Conservation (phyloP, 768 basidiomycete species). For the Hydnomerulius pinastri region DNA sequence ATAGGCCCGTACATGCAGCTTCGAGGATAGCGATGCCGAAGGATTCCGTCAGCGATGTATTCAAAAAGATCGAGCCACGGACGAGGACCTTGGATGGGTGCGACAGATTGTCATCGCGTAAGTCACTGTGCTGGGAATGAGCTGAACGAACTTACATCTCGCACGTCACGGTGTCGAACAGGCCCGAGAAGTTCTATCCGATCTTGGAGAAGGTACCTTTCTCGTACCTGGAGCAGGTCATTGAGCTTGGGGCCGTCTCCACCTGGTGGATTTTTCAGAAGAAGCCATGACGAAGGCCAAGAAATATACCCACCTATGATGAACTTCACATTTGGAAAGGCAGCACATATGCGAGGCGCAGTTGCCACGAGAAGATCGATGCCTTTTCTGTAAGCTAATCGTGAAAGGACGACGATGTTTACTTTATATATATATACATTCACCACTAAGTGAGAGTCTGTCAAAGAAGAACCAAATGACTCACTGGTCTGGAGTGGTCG, state of each 20-base stretch:
- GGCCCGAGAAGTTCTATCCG: slow-evolving; percentile 88
- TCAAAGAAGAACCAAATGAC: slow-evolving; percentile 18
- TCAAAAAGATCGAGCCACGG: slow-evolving; percentile 89
- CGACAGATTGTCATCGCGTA: neutral
- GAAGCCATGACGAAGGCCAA: neutral
- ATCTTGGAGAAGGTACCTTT: slow-evolving; percentile 87
- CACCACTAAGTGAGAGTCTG: neutral
- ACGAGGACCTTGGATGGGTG: slow-evolving; percentile 62
- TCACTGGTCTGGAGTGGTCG: slow-evolving; percentile 58
- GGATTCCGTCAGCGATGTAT: slow-evolving; percentile 93
- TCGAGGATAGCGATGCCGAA: slow-evolving; percentile 98
- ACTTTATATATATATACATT: slow-evolving; percentile 53
- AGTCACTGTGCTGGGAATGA: neutral
- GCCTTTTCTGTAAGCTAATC: slow-evolving; percentile 94
- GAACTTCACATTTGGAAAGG: slow-evolving; percentile 87
- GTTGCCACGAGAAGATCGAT: slow-evolving; percentile 93
- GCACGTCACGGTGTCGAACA: slow-evolving; percentile 81
- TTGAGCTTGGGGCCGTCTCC: slow-evolving; percentile 96
- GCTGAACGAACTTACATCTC: slow-evolving; percentile 51
- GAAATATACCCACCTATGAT: slow-evolving; percentile 62
- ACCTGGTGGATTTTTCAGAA: slow-evolving; percentile 46
- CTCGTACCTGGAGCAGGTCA: slow-evolving; percentile 93
- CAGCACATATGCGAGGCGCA: slow-evolving; percentile 83
- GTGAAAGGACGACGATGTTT: slow-evolving; percentile 87
- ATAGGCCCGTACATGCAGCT: slow-evolving; percentile 92